Percentiles rank a stretch among this genome's conserved stretches.
Evolutionary conservation across 75 land plant species (phyloP).

Genomic region (Sequoia sempervirens): DNA sequence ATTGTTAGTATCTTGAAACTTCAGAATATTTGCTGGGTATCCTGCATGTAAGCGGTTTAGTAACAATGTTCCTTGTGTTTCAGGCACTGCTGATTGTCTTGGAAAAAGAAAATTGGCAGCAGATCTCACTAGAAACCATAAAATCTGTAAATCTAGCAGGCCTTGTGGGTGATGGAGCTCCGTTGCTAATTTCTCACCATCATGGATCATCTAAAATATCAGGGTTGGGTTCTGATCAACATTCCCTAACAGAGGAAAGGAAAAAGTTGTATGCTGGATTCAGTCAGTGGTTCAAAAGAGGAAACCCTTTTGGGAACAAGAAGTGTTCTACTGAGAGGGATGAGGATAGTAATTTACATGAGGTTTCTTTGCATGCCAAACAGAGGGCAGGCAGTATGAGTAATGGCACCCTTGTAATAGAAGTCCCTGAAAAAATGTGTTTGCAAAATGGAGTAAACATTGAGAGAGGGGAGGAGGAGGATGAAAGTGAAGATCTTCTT

Average conservation of each 20-base stretch:
- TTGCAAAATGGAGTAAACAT: constrained; percentile 22
- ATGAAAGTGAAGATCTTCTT: constrained; percentile 93
- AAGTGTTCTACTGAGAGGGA: not conserved
- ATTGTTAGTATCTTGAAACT: not conserved
- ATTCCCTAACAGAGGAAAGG: constrained; percentile 12
- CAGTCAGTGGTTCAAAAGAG: constrained; percentile 62
- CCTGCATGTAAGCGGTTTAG: not conserved
- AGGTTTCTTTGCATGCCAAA: constrained; percentile 7
- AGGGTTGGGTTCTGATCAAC: constrained; percentile 12
- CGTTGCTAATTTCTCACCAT: constrained; percentile 38
- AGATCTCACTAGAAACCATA: constrained; percentile 63
- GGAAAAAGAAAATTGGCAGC: constrained; percentile 85
- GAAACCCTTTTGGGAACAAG: constrained; percentile 72
- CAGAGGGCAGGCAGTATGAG: not conserved
- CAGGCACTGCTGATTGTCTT: constrained; percentile 87
- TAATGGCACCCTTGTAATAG: constrained; percentile 26
- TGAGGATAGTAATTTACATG: constrained; percentile 3
- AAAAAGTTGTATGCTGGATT: constrained; percentile 49
- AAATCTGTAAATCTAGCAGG: constrained; percentile 80
- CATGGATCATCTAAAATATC: constrained; percentile 10
- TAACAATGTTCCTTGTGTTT: constrained; percentile 6
- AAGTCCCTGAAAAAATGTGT: constrained; percentile 13
- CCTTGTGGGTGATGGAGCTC: constrained; percentile 90
- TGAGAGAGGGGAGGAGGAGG: constrained; percentile 48
- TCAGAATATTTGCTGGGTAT: not conserved